These are phyloP conservation scores for Acephala macrosclerotiorum DNA, from an alignment of 2,329 filamentous ascomycete genomes.

Conservation along the genomic window DNA sequence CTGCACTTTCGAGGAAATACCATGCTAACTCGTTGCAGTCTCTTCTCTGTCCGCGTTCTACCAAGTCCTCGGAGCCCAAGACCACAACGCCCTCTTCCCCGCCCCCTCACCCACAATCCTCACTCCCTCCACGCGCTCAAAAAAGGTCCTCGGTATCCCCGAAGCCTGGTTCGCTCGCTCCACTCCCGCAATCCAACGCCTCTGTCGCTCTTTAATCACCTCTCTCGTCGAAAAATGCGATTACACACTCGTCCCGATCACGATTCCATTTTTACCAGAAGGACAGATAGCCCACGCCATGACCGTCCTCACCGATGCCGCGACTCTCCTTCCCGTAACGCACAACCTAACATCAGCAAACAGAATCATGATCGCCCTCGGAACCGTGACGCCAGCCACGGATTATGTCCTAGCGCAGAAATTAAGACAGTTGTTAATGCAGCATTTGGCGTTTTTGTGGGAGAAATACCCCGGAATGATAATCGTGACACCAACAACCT, in stretches of 20 bases:
- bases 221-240: conserved; percentile 55
- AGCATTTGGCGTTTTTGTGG: conserved; percentile 76
- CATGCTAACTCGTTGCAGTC: too few relatives aligned
- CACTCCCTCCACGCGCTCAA: conserved; percentile 51
- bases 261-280: conserved; percentile 69
- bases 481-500: conserved; percentile 79
- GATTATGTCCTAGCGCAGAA: conserved; percentile 78
- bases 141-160: conserved; percentile 65
- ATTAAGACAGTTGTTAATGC: conserved; percentile 78
- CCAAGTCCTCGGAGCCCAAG: conserved; percentile 75
- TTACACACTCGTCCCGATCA: conserved; percentile 64
- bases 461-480: conserved; percentile 74
- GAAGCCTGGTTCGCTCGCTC: conserved; percentile 73
- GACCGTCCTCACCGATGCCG: conserved; percentile 77
- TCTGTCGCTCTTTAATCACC: conserved; percentile 70
- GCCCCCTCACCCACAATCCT: conserved; percentile 55
- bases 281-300: conserved; percentile 79
- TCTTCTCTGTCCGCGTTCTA: conserved; percentile 82
- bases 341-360: conserved; percentile 61
- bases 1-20: too few relatives aligned
- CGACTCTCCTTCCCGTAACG: conserved; percentile 45
- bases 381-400: conserved; percentile 65
- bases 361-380: conserved; percentile 72
- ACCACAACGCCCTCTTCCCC: conserved; percentile 70
- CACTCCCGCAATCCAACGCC: conserved; percentile 65